phyloP scores from a whole-genome alignment of 2,329 filamentous ascomycete species.

The Zalaria obscura region DNA sequence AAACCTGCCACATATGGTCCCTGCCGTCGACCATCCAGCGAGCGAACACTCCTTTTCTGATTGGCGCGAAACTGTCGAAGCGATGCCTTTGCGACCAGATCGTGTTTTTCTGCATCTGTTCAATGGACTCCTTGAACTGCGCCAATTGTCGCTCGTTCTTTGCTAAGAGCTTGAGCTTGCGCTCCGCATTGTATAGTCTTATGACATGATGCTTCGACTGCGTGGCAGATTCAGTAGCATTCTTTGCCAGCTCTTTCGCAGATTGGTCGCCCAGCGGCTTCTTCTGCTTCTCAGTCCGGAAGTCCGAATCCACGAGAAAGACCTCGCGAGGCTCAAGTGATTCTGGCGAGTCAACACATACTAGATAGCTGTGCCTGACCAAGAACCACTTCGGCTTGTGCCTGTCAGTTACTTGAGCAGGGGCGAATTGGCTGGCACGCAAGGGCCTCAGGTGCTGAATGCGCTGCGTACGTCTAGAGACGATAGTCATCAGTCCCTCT shows the following conservation, averaged over 20 bases:
- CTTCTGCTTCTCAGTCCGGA: constrained; percentile 63
- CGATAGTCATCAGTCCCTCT: constrained; percentile 85
- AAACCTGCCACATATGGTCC: constrained; percentile 99
- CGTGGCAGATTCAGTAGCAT: constrained; percentile 40
- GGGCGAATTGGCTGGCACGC: neutral
- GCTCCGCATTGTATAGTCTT: constrained; percentile 79
- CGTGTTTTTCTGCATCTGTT: constrained; percentile 70
- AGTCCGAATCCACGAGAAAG: constrained; percentile 85
- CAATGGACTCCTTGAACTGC: constrained; percentile 89
- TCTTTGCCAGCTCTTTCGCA: constrained; percentile 48
- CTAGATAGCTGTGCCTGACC: constrained; percentile 93
- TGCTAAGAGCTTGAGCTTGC: constrained; percentile 80
- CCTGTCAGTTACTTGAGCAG: constrained; percentile 27
- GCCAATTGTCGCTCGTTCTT: constrained; percentile 77
- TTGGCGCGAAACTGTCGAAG: constrained; percentile 86
- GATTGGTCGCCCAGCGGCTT: constrained; percentile 35
- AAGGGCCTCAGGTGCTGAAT: constrained; percentile 10
- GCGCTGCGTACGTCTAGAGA: constrained; percentile 68
- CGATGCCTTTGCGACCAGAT: constrained; percentile 72
- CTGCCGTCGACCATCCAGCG: constrained; percentile 95
- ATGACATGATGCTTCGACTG: constrained; percentile 67
- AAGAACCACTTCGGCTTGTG: constrained; percentile 95
- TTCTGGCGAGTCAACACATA: constrained; percentile 95
- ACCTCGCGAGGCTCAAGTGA: constrained; percentile 99
- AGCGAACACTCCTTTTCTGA: constrained; percentile 73